Base-by-base conservation (phyloP, 495 filamentous ascomycete species). In the Hypoxylon intermedium region DNA sequence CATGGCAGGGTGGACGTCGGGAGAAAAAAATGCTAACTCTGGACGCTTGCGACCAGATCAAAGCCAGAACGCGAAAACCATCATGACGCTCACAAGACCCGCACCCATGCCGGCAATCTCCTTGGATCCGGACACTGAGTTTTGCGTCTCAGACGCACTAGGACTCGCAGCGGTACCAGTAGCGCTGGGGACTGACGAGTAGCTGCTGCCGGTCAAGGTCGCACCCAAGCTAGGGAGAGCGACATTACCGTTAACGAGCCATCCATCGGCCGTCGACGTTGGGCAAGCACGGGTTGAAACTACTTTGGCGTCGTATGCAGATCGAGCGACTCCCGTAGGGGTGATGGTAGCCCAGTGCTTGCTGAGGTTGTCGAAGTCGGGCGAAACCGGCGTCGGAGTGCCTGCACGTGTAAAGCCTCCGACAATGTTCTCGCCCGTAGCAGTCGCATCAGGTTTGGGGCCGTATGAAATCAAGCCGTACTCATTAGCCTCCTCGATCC, bases 381-480 rank as follows among this genome's bases (percentile, higher is more conserved):
- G 91, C 0, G 70, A 72, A 16, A 92, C 77, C 0, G 91, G 89
- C 0, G 82, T 89, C 0, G 92, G 92, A 0, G 86, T 90, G 24
- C 92, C 92, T 20, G 80, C 75, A 60, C 88, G 82, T 0, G 82
- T 78, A 74, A 79, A 92, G 9, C 90, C 90, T 55, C 84, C 88
- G 18, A 81, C 76, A 31, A 88, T 74, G 43, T 82, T 79, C 23
- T 75, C 70, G 6, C 78, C 79, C 0, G 80, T 75, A 18, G 61
- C 78, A 15, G 74, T 78, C 6, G 77, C 67, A 41, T 77, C 77
- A 36, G 80, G 76, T 38, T 67, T 69, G 3, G 79, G 77, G 7
- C 89, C 91, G 69, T 96, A 96, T 36, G 81, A 87, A 69, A 96
- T 85, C 30, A 96, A 77, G 48, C 92, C 92, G 69, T 95, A 96